Conservation (phyloP, 352 stramenopile species). For the Pythium rhizo-oryzae region DNA sequence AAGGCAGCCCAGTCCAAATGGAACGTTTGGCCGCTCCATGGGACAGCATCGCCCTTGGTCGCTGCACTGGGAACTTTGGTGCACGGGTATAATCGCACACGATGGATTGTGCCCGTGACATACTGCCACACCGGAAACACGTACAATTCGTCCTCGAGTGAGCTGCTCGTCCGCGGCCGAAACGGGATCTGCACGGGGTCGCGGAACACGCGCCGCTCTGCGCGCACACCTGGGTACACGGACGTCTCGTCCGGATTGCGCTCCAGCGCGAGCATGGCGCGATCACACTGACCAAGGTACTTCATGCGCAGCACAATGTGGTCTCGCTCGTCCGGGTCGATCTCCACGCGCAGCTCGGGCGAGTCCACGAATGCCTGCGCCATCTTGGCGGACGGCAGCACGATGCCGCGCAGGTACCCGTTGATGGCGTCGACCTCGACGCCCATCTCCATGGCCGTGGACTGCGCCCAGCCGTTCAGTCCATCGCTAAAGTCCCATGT, state of each 20-base stretch:
- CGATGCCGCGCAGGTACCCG: conserved; percentile 44
- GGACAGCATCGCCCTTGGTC: background rate
- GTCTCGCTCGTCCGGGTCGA: conserved; percentile 51
- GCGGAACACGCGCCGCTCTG: conserved; percentile 38
- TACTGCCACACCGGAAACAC: conserved; percentile 67
- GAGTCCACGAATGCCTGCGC: conserved; percentile 59
- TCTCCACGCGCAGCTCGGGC: conserved; percentile 54
- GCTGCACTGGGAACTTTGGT: conserved; percentile 27
- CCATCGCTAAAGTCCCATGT: conserved; percentile 67
- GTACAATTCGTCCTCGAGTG: conserved; percentile 49
- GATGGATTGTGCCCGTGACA: conserved; percentile 55
- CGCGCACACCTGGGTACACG: conserved; percentile 29
- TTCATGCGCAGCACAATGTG: conserved; percentile 64
- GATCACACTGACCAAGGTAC: conserved; percentile 58
- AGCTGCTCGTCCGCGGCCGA: conserved; percentile 31
- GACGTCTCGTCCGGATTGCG: conserved; percentile 40
- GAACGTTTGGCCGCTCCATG: conserved; percentile 60
- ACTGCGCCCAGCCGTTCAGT: conserved; percentile 61
- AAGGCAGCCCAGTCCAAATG: conserved; percentile 75
- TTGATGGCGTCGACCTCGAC: conserved; percentile 57
- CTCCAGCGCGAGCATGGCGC: conserved; percentile 58
- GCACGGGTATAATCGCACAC: conserved; percentile 66
- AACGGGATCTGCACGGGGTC: conserved; percentile 65
- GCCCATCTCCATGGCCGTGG: conserved; percentile 64
- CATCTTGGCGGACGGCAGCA: conserved; percentile 40